Conservation (phyloP, 2,329 filamentous ascomycete species). For the Cercospora sesami region DNA sequence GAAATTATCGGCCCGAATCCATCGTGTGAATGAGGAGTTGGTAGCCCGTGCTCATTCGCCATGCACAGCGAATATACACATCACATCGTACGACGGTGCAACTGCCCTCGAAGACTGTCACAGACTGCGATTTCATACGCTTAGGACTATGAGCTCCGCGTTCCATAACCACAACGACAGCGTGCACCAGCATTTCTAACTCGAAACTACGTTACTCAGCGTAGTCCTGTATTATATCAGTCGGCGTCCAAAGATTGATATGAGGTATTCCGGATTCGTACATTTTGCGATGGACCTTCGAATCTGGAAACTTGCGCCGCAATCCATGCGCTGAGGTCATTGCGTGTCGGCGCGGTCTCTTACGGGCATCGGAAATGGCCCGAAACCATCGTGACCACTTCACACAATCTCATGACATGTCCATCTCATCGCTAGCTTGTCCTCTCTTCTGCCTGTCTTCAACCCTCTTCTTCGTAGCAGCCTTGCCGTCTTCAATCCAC, state of each 20-base stretch:
- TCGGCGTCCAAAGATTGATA: not conserved
- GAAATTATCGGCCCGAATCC: not conserved
- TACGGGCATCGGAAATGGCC: no score
- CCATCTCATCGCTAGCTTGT: conserved; percentile 43
- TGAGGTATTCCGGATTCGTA: not conserved
- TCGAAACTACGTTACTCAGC: not conserved
- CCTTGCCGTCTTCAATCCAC: conserved; percentile 71
- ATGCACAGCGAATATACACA: not conserved
- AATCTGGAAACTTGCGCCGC: not conserved
- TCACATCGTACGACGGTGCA: not conserved
- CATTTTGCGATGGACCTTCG: not conserved
- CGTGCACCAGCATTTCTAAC: not conserved
- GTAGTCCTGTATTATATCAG: not conserved
- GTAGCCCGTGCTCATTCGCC: not conserved
- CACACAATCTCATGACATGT: conserved; percentile 32
- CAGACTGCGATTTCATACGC: not conserved
- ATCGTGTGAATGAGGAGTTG: not conserved
- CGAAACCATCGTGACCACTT: not conserved
- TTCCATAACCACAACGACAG: not conserved
- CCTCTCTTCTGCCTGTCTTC: conserved; percentile 49
- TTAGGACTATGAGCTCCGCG: not conserved
- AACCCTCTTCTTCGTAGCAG: conserved; percentile 54
- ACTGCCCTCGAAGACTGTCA: not conserved
- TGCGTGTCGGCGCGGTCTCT: not conserved
- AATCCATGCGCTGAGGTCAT: not conserved